phyloP scores from a whole-genome alignment of 441 rosid species.

The Lepidium campestre region DNA sequence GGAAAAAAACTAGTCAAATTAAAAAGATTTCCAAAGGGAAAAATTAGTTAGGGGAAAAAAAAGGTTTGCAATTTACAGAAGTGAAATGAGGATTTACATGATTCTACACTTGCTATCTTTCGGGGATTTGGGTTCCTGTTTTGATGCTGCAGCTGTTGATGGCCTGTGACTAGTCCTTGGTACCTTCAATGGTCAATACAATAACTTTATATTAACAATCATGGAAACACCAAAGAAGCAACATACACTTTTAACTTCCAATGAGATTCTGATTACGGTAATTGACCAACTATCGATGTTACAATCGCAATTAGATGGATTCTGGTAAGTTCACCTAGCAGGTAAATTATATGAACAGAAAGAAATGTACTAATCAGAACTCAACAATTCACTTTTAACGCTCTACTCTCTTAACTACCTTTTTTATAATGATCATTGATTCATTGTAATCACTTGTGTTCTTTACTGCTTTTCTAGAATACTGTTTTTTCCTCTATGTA shows the following conservation, averaged over 20 bases:
- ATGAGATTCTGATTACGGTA: not conserved
- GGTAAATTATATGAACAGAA: not conserved
- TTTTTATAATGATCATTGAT: no score
- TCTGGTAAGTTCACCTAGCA: not conserved
- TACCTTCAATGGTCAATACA: slow-evolving; percentile 43
- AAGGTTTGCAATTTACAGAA: slow-evolving; percentile 15
- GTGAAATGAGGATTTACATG: slow-evolving; percentile 47
- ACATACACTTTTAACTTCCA: not conserved
- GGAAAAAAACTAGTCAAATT: not conserved
- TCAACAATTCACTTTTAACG: not conserved
- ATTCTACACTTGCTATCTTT: slow-evolving; percentile 73
- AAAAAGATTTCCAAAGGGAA: not conserved
- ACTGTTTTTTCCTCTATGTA: not conserved
- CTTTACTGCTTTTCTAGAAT: not conserved
- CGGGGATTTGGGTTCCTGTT: slow-evolving; percentile 50
- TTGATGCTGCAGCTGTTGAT: slow-evolving; percentile 41
- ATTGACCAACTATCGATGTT: not conserved
- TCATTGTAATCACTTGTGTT: not conserved
- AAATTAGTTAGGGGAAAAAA: not conserved
- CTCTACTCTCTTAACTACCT: not conserved
- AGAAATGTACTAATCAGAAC: not conserved
- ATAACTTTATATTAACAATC: not conserved
- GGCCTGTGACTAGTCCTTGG: slow-evolving; percentile 48
- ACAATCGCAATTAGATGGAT: not conserved
- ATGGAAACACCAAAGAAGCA: not conserved